Base-by-base conservation (phyloP, 176 grass and related monocot genomes). In the Oryza meridionalis region DNA sequence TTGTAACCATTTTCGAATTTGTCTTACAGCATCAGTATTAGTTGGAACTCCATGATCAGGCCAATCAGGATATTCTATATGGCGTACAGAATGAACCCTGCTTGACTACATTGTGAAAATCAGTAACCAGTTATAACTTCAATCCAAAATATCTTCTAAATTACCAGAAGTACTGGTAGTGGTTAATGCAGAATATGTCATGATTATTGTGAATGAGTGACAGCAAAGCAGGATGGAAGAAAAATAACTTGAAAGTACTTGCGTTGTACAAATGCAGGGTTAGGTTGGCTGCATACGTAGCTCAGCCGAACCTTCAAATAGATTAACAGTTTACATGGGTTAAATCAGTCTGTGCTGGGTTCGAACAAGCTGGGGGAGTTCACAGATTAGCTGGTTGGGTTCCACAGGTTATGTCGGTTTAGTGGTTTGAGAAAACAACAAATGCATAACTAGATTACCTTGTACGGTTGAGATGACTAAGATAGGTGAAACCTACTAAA, bases 1-100 rank as follows among this genome's bases (percentile, higher is more conserved):
- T 91, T 86, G 86, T 46, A 92, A 64, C 45, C 77, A 69, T 81
- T 90, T 94, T 53, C 81, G 73, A 71, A 99, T 99, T 83, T 99
- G 86, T 70, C 93, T 49, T 64, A 96, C 93, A 72, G 91, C 44
- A 72, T 62, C 77, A 22, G 91, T 92, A 80, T 67, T 73, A 17
- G 15, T 76, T 76, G 96, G 93, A 24, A 92, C 90, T 25, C 96
- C 91, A 89, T 96, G 91, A 65, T 99, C 93, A 21, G 91, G 89
- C 93, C 96, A 94, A 80, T 92, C 84, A 44, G 86, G 89, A 81
- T 99, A 96, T 50, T 89, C 87, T 43, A 96, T 89, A 78, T 96
- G 91, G 62, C 90, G 88, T 82, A 99, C 86, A 81, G 83, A 72
- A 81, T 86, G 77, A 90, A 85, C 66, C 81, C 92, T 83, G 15